A percentile compares a stretch with the other conserved stretches of the same genome.
Evolutionary conservation across 208 protist genomes (phyloP).

Genomic region (Leishmania major): DNA sequence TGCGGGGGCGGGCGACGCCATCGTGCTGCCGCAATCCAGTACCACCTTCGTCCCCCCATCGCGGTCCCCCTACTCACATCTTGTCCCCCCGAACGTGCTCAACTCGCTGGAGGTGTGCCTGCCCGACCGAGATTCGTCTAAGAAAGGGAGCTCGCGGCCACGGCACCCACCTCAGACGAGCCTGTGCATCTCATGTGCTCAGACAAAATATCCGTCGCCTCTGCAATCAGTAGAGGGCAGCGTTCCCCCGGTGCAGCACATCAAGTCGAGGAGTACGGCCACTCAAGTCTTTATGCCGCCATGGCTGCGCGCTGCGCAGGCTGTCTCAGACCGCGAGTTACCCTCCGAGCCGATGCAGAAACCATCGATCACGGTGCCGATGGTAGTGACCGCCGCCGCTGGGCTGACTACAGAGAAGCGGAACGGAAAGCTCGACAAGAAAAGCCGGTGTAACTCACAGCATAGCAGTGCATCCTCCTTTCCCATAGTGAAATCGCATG

Average conservation of each 20-base stretch:
- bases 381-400: not conserved
- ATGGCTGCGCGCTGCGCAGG: slow-evolving; percentile 3
- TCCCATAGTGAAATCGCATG: not conserved
- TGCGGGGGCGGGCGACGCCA: slow-evolving; percentile 2
- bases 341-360: not conserved
- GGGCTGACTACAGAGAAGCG: not conserved
- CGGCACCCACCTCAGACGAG: not conserved
- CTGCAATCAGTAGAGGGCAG: not conserved
- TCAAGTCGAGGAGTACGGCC: not conserved
- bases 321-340: not conserved
- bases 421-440: not conserved
- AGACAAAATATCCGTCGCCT: not conserved
- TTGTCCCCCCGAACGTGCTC: not conserved
- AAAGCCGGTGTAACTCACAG: not conserved
- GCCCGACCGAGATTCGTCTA: not conserved
- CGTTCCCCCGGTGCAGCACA: too few relatives aligned
- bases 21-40: slow-evolving; percentile 5
- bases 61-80: not conserved
- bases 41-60: not conserved
- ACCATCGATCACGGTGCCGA: too few relatives aligned
- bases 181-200: not conserved
- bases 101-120: slow-evolving; percentile 13
- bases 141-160: not conserved
- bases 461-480: not conserved
- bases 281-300: not conserved